Conservation (phyloP, 371 early-diverging fungal species). For the Apophysomyces elegans region DNA sequence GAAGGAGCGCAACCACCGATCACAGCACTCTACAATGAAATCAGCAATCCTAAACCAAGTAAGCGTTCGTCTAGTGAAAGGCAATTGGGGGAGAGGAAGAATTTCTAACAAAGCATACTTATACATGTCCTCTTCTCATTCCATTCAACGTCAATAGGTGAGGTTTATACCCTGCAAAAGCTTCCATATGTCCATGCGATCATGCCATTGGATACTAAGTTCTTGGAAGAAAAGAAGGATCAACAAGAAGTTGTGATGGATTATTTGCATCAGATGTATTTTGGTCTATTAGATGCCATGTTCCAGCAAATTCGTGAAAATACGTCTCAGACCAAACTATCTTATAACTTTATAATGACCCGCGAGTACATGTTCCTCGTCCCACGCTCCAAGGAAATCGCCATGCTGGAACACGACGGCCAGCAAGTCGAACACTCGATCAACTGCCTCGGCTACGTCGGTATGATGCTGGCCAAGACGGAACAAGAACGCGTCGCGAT, state of each 20-base stretch:
- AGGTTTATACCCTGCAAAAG: constrained; percentile 48
- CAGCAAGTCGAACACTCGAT: constrained; percentile 44
- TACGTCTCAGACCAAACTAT: constrained; percentile 20
- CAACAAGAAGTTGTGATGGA: constrained; percentile 31
- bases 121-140: constrained; percentile 1
- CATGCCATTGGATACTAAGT: constrained; percentile 39
- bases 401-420: constrained; percentile 25
- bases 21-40: constrained; percentile 44
- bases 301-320: constrained; percentile 49
- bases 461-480: constrained; percentile 64
- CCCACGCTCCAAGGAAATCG: constrained; percentile 61
- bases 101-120: no score
- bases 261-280: constrained; percentile 55
- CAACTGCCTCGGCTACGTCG: constrained; percentile 77
- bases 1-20: constrained; percentile 56
- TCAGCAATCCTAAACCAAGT: constrained; percentile 50
- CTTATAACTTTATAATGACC: constrained; percentile 76
- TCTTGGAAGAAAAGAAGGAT: constrained; percentile 25
- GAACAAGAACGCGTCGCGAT: constrained; percentile 55
- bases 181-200: constrained; percentile 54
- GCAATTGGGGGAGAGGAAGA: no score
- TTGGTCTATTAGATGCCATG: constrained; percentile 54
- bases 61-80: constrained; percentile 16
- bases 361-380: constrained; percentile 73
- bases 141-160: constrained; percentile 21